Percentiles rank a stretch among this genome's conserved stretches.
Conservation (phyloP, 1,284 basidiomycete genomes). For the Ganoderma resinaceum region DNA sequence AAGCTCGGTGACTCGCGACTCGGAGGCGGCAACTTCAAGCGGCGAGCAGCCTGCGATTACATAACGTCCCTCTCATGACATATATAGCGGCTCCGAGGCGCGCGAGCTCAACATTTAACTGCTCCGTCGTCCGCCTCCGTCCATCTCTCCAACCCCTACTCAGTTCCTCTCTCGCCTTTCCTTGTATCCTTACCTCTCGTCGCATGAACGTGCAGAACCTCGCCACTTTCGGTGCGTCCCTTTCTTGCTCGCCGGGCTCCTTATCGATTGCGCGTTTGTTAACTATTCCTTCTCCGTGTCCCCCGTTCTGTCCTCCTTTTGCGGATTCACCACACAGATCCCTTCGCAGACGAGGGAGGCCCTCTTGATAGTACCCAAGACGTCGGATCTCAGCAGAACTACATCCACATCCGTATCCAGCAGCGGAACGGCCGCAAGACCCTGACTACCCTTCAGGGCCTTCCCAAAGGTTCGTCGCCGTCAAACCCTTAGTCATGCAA, state of each 20-base stretch:
- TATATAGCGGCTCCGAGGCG: conserved; percentile 34
- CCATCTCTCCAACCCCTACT: conserved; percentile 48
- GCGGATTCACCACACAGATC: conserved; percentile 61
- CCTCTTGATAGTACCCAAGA: conserved; percentile 76
- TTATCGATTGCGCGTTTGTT: conserved; percentile 42
- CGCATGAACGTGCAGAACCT: conserved; percentile 94
- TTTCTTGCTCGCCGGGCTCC: conserved; percentile 12
- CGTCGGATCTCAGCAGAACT: conserved; percentile 85
- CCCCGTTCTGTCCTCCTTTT: not conserved
- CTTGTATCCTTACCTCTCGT: conserved; percentile 48
- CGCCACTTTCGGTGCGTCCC: conserved; percentile 72
- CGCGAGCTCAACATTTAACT: conserved; percentile 36
- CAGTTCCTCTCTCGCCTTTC: conserved; percentile 49
- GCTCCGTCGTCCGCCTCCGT: conserved; percentile 35
- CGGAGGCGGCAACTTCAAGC: not conserved
- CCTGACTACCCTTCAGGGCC: conserved; percentile 96
- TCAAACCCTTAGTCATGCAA: not conserved
- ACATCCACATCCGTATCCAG: conserved; percentile 97
- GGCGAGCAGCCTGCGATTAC: conserved; percentile 32
- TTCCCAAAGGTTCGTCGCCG: conserved; percentile 81
- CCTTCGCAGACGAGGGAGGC: conserved; percentile 92
- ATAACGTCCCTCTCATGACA: conserved; percentile 33
- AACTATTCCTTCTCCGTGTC: conserved; percentile 11
- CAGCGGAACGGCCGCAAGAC: conserved; percentile 99
- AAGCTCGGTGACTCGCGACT: not conserved